Evolutionary conservation across 495 filamentous ascomycete species (phyloP), one percentile per base, ranked within the genome.

Genomic region (Neurospora tetrasperma): DNA sequence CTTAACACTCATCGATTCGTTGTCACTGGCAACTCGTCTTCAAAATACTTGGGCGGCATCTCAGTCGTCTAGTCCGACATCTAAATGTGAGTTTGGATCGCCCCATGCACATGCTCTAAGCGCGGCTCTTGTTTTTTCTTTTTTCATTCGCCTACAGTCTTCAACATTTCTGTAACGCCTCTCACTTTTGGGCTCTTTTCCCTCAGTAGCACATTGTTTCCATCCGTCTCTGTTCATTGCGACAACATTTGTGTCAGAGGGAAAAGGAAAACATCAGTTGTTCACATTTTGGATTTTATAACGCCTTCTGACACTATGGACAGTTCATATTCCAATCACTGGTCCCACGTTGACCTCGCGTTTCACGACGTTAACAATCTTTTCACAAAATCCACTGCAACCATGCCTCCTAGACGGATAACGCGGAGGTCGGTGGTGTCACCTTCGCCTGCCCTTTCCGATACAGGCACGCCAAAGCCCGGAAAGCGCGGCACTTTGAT

Each of bases 381-480:
- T 31, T 20, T 42, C 43, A 68, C 16, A 38, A 20, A 14, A 16
- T 40, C 59, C 40, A 42, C 31, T 38, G 43, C 62, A 70, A 46
- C 43, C 69, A 80, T 80, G 79, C 71, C 77, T 70, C 74, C 75
- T 1, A 72, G 66, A 35, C 77, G 77, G 12, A 43, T 68, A 48
- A 18, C 70, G 11, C 72, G 76, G 42, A 27, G 42, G 35, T 71
- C 48, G 35, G 73, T 18, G 14, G 23, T 38, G 54, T 66, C 54
- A 38, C 54, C 69, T 14, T 59, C 71, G 12, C 31, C 35, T 44
- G 18, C 59, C 43, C 43, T 69, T 39, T 42, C 38, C 31, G 40
- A 69, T n/a, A 27, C 12, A 27, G 23, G 69, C 40, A 16, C 75
- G 20, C 41, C 70, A 20, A 43, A 43, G 73, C n/a, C 23, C 41